Percentiles rank a stretch among this genome's conserved stretches.
phyloP scores from a whole-genome alignment of 148 eudicot genomes.

The Chenopodium album region DNA sequence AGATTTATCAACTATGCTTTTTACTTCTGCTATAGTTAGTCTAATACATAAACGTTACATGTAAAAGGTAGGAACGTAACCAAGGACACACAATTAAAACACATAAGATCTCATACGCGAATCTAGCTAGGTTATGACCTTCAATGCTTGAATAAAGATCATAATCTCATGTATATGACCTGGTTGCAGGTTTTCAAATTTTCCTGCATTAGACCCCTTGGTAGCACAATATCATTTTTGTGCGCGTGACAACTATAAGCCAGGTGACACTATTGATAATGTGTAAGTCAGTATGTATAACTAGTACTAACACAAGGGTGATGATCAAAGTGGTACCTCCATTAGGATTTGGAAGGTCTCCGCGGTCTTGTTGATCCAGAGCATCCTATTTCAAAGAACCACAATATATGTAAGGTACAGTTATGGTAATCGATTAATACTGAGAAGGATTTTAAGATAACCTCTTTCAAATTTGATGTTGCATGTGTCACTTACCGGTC shows the following conservation, averaged over 20 bases:
- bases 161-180: no score
- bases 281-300: background rate
- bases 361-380: slow-evolving; percentile 51
- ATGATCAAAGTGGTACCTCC: slow-evolving; percentile 39
- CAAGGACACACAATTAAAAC: no score
- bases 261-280: no score
- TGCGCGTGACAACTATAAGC: no score
- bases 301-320: background rate
- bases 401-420: background rate
- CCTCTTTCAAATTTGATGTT: background rate
- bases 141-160: no score
- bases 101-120: no score
- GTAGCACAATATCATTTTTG: background rate
- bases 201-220: no score
- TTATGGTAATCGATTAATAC: background rate
- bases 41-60: background rate
- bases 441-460: background rate
- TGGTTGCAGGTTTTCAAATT: no score
- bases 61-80: no score
- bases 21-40: no score
- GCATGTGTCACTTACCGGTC: slow-evolving; percentile 44
- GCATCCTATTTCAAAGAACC: slow-evolving; percentile 44
- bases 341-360: slow-evolving; percentile 76
- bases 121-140: no score
- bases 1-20: no score